Evolutionary conservation across 192 early-diverging fungal species (phyloP).

Genomic region (Coemansia sp.): DNA sequence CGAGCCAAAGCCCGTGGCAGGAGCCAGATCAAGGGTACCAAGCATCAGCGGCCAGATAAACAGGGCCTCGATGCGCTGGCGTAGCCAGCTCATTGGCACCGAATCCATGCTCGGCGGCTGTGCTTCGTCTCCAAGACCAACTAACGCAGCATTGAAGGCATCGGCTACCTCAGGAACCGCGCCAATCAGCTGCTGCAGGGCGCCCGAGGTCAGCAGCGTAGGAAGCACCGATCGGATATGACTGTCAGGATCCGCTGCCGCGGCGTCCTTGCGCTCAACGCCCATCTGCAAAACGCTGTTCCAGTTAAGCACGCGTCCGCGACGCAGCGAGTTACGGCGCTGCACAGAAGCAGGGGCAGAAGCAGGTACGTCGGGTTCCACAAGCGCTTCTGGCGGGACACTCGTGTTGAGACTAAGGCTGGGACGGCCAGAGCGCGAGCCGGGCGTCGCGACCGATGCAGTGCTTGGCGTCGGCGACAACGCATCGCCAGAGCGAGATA

Average conservation of each 20-base stretch:
- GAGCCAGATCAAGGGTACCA: constrained; percentile 31
- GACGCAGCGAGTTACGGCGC: constrained; percentile 21
- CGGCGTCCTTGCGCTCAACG: constrained; percentile 19
- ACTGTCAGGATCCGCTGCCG: constrained; percentile 7
- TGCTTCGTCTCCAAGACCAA: constrained; percentile 35
- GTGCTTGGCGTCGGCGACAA: constrained; percentile 7
- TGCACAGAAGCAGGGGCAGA: no score
- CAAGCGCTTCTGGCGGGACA: constrained; percentile 1
- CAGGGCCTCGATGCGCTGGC: constrained; percentile 46
- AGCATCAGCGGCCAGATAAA: constrained; percentile 52
- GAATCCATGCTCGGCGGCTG: constrained; percentile 27
- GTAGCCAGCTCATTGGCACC: constrained; percentile 35
- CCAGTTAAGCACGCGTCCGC: constrained; percentile 53
- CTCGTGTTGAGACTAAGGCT: background rate
- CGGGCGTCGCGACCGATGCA: background rate
- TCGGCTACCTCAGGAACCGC: constrained; percentile 42
- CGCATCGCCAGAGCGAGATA: background rate
- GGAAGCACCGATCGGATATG: constrained; percentile 47
- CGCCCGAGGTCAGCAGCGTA: constrained; percentile 24
- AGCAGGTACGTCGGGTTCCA: background rate
- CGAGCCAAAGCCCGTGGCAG: background rate
- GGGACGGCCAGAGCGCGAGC: constrained; percentile 15
- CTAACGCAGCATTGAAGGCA: constrained; percentile 48
- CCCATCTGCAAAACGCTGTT: constrained; percentile 36
- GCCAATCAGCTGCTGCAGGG: constrained; percentile 31